phyloP scores from a whole-genome alignment of 2,329 filamentous ascomycete genomes.

The Xylariaceae sp. region DNA sequence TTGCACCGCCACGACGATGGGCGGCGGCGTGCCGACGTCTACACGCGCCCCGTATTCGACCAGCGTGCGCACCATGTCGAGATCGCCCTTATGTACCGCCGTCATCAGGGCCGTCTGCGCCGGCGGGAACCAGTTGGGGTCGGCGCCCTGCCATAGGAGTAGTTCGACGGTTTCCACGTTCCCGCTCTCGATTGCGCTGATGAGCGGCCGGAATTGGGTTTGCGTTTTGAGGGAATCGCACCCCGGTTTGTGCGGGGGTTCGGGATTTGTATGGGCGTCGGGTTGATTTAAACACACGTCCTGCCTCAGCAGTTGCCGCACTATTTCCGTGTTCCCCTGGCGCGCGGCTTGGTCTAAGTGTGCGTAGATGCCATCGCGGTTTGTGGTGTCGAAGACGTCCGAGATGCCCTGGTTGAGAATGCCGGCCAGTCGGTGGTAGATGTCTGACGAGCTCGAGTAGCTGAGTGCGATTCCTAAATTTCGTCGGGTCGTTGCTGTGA shows the following conservation, averaged over 20 bases:
- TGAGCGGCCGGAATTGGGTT: constrained; percentile 14
- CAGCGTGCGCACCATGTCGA: constrained; percentile 18
- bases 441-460: constrained; percentile 5
- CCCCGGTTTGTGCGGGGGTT: constrained; percentile 12
- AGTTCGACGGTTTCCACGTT: constrained; percentile 18
- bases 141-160: constrained; percentile 20
- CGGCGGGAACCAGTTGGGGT: constrained; percentile 21
- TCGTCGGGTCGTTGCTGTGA: constrained; percentile 15
- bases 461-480: constrained; percentile 16
- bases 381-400: constrained; percentile 13
- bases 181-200: constrained; percentile 22
- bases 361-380: constrained; percentile 14
- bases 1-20: constrained; percentile 22
- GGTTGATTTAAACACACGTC: constrained; percentile 18
- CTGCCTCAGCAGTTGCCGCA: constrained; percentile 15
- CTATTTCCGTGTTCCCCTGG: constrained; percentile 19
- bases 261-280: constrained; percentile 10
- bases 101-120: constrained; percentile 19
- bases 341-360: constrained; percentile 18
- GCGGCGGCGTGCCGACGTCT: constrained; percentile 19
- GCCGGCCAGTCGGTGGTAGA: constrained; percentile 5
- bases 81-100: constrained; percentile 19
- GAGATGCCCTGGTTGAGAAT: constrained; percentile 10
- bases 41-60: constrained; percentile 21
- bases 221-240: constrained; percentile 11